A percentile compares a stretch with the other conserved stretches of the same genome.
Evolutionary conservation across 176 grass and related monocot species (phyloP).

Genomic region (Ensete glaucum): DNA sequence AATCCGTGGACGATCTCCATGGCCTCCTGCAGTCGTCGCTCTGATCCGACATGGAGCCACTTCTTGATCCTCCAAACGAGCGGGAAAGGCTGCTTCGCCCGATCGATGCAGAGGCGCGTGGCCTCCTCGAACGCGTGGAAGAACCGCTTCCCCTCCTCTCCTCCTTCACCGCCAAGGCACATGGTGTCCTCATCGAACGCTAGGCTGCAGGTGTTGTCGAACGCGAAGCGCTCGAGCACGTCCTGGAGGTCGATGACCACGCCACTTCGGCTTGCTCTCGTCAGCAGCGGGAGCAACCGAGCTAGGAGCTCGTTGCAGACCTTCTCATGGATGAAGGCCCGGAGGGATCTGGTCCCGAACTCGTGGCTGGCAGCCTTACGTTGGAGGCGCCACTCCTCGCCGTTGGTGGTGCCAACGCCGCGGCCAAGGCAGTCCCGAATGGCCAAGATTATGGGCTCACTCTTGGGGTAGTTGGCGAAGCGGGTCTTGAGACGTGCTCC

Average conservation of each 20-base stretch:
- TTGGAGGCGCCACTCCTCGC: neutral
- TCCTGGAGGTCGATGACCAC: slow-evolving; percentile 44
- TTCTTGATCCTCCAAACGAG: slow-evolving; percentile 44
- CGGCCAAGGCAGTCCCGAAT: neutral
- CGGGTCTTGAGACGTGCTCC: neutral
- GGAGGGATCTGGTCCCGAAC: neutral
- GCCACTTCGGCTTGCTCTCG: neutral
- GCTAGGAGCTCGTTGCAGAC: slow-evolving; percentile 16
- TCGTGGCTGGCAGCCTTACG: slow-evolving; percentile 2
- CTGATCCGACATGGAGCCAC: slow-evolving; percentile 37
- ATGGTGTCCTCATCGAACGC: slow-evolving; percentile 49
- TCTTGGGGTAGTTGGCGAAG: neutral
- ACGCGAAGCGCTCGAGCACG: slow-evolving; percentile 58
- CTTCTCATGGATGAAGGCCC: neutral
- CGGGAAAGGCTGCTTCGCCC: neutral
- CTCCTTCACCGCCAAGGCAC: slow-evolving; percentile 27
- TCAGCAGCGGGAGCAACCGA: slow-evolving; percentile 40
- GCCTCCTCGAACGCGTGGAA: slow-evolving; percentile 29
- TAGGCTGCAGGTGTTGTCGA: slow-evolving; percentile 61
- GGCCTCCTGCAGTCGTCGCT: slow-evolving; percentile 31
- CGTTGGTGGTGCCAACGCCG: neutral
- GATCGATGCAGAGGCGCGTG: neutral
- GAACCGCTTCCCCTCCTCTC: slow-evolving; percentile 28
- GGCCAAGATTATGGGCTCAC: neutral
- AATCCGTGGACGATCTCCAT: slow-evolving; percentile 35